Evolutionary conservation across 495 filamentous ascomycete species (phyloP).

Genomic region (Cudoniella acicularis): DNA sequence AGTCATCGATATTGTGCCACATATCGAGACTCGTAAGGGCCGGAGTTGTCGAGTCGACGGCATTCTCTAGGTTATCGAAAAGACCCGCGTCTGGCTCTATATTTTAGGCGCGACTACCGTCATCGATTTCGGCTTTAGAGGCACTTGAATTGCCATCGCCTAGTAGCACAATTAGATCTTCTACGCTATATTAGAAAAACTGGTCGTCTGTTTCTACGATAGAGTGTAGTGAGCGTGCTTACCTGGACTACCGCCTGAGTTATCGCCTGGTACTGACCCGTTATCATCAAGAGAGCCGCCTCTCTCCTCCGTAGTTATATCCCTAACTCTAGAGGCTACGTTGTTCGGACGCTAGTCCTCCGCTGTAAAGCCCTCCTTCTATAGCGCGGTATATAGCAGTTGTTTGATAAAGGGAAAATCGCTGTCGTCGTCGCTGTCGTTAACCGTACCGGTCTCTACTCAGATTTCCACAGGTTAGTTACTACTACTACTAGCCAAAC

Average conservation of each 20-base stretch:
- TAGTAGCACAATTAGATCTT: constrained; percentile 12
- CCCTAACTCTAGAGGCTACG: constrained; percentile 1
- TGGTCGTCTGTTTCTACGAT: constrained; percentile 7
- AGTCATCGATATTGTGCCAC: constrained; percentile 24
- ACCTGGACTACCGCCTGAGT: constrained; percentile 8
- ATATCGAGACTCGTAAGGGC: constrained; percentile 9
- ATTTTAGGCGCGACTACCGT: constrained; percentile 5
- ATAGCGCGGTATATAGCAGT: constrained; percentile 13
- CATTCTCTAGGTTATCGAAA: constrained; percentile 12
- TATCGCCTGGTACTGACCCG: constrained; percentile 12
- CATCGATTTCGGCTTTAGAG: constrained; percentile 9
- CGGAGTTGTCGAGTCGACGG: constrained; percentile 10
- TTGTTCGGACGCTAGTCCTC: background rate
- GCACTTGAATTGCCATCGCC: constrained; percentile 10
- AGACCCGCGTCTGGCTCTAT: background rate
- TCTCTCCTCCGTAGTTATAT: constrained; percentile 18
- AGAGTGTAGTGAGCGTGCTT: constrained; percentile 6
- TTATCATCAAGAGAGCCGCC: constrained; percentile 8
- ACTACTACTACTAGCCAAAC: constrained; percentile 15
- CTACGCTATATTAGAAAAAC: constrained; percentile 13
- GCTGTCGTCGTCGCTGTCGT: constrained; percentile 9
- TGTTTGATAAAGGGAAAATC: constrained; percentile 16
- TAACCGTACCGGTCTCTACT: constrained; percentile 3
- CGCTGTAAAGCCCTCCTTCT: constrained; percentile 12
- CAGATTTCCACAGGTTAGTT: constrained; percentile 10